Evolutionary conservation across 2,329 filamentous ascomycete species (phyloP), one percentile per base, ranked within the genome.

Genomic region (Ophiocordyceps unilateralis): DNA sequence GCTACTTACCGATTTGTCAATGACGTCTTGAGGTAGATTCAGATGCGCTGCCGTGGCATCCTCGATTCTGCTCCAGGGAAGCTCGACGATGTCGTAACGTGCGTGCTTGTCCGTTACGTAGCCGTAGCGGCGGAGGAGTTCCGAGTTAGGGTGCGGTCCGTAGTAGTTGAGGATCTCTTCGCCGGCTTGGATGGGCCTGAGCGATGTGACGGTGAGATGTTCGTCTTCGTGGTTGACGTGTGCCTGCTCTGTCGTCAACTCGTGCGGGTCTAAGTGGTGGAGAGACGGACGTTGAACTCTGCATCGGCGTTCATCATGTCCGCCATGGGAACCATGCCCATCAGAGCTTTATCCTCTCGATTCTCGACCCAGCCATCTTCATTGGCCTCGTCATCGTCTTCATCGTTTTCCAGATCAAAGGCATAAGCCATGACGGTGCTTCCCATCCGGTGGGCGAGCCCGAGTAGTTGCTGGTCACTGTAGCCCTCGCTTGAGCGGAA

Each of bases 371-470:
- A 81, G 38, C 74, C 76, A 21, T 78, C 76, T 12, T 77, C 72
- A 2, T 78, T 72, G 3, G 76, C 74, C 19, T 76, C 70, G 0
- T 64, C 58, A 1, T 76, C 74, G 20, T 76, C 70, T 0, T 64
- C 58, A 0, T 68, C 63, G 8, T 66, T 67, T 40, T 76, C 73
- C 7, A 93, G 72, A 50, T 94, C 87, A 56, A 94, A 94, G 0
- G 86, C 86, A 56, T 93, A 94, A 0, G 86, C 81, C 86, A 94
- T 93, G 50, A 94, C 89, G 15, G 82, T 77, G 47, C 81, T 88
- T 1, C 83, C 87, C 79, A 93, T 88, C 9, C 76, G 71, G 57
- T 93, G 86, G 42, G 83, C 81, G 17, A 78, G 55, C 8, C 50
- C 47, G 2, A 74, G 48, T 2, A 77, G 57, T 21, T 70, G 60